Evolutionary conservation across 371 early-diverging fungal species (phyloP).

Genomic region (Agmasoma carcini): DNA sequence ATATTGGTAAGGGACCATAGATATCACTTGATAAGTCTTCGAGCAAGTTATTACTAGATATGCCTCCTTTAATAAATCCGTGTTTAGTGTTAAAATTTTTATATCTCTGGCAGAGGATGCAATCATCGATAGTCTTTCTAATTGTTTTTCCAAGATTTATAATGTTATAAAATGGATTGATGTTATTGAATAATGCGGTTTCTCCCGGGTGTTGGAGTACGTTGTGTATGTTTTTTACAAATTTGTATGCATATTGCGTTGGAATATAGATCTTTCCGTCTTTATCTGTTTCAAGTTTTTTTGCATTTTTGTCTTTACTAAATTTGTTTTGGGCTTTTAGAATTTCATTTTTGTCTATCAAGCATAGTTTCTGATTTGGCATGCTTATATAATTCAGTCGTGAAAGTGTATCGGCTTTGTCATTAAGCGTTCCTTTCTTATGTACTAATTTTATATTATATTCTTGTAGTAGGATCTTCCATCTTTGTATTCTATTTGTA

Average conservation of each 20-base stretch:
- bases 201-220: background rate
- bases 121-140: background rate
- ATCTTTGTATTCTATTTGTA: background rate
- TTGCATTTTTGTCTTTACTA: background rate
- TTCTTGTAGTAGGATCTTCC: conserved; percentile 12
- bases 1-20: conserved; percentile 2
- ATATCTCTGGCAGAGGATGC: background rate
- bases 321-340: background rate
- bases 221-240: background rate
- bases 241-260: background rate
- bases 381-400: background rate
- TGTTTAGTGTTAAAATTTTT: background rate
- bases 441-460: conserved; percentile 7
- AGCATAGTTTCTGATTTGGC: background rate
- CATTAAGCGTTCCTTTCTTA: conserved; percentile 17
- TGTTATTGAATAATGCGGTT: too few relatives aligned
- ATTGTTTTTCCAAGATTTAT: background rate
- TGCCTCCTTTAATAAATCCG: too few relatives aligned
- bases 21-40: conserved; percentile 9
- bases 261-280: background rate
- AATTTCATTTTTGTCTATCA: background rate
- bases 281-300: background rate
- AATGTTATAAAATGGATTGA: background rate
- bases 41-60: background rate
- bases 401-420: conserved; percentile 20